Percentiles rank a stretch among this genome's conserved stretches.
Conservation (phyloP, 345 rosid genomes). For the Salix arbutifolia region DNA sequence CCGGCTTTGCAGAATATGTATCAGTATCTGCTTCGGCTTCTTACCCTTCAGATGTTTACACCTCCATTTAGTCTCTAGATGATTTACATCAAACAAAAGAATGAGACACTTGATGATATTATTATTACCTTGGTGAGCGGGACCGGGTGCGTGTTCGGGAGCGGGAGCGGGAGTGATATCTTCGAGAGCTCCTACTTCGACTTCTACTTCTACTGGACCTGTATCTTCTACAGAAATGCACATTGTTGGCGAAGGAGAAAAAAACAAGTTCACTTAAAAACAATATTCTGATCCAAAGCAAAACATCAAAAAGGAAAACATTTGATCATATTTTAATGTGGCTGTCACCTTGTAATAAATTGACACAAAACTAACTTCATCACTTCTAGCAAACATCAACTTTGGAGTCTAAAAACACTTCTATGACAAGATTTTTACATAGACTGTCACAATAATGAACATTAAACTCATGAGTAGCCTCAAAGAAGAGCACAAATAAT, state of each 20-base stretch:
- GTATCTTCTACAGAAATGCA: slow-evolving; percentile 26
- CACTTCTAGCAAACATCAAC: not conserved
- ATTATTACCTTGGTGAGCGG: slow-evolving; percentile 60
- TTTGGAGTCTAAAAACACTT: not conserved
- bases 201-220: slow-evolving; percentile 60
- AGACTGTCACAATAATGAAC: not conserved
- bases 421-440: not conserved
- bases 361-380: not conserved
- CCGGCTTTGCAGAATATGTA: slow-evolving; percentile 2
- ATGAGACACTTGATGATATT: not conserved
- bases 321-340: not conserved
- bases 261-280: not conserved
- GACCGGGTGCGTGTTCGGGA: slow-evolving; percentile 13
- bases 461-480: not conserved
- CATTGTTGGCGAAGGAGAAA: not conserved
- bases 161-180: slow-evolving; percentile 33
- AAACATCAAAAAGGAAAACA: not conserved
- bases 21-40: slow-evolving; percentile 66
- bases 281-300: not conserved
- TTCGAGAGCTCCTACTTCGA: slow-evolving; percentile 56
- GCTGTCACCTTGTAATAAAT: not conserved
- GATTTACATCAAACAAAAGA: not conserved
- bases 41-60: slow-evolving; percentile 43
- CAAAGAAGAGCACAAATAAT: too few species aligned
- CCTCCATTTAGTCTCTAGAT: slow-evolving; percentile 1